Percentiles rank a stretch among this genome's conserved stretches.
Conservation (phyloP, 2,329 filamentous ascomycete genomes). For the Colletotrichum falcatum region DNA sequence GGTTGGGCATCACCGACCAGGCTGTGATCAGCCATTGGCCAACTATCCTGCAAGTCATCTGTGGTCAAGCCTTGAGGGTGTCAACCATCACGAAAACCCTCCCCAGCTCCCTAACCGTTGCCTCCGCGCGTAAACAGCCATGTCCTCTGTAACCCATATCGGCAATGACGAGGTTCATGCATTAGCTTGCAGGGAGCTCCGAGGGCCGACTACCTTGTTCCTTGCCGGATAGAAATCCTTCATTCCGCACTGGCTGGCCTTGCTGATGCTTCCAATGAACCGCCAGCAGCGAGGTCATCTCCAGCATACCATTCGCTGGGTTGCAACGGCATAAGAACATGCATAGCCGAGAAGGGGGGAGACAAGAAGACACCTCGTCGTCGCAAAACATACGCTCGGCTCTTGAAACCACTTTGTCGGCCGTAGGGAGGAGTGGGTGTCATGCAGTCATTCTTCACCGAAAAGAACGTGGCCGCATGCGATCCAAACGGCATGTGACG, state of each 20-base stretch:
- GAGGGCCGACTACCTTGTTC: background rate
- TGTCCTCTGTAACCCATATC: slow-evolving; percentile 11
- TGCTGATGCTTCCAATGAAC: background rate
- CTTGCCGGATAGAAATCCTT: background rate
- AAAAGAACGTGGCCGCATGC: slow-evolving; percentile 24
- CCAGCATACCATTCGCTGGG: slow-evolving; percentile 22
- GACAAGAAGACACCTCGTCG: background rate
- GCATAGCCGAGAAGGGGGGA: slow-evolving; percentile 10
- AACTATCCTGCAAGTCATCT: slow-evolving; percentile 26
- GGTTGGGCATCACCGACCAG: slow-evolving; percentile 1
- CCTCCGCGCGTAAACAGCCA: background rate
- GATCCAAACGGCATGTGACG: slow-evolving; percentile 20
- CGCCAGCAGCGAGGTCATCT: background rate
- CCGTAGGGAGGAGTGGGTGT: background rate
- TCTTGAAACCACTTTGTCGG: background rate
- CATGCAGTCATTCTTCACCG: slow-evolving; percentile 38
- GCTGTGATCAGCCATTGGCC: slow-evolving; percentile 3
- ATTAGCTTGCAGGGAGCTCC: slow-evolving; percentile 1
- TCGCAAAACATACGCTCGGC: background rate
- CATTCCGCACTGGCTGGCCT: background rate
- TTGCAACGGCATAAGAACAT: slow-evolving; percentile 17
- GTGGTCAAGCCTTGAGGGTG: background rate
- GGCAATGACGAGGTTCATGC: slow-evolving; percentile 13
- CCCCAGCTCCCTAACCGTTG: background rate
- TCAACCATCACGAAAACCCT: background rate